Conservation (phyloP, 2,329 filamentous ascomycete species). For the Penicillium sp. region DNA sequence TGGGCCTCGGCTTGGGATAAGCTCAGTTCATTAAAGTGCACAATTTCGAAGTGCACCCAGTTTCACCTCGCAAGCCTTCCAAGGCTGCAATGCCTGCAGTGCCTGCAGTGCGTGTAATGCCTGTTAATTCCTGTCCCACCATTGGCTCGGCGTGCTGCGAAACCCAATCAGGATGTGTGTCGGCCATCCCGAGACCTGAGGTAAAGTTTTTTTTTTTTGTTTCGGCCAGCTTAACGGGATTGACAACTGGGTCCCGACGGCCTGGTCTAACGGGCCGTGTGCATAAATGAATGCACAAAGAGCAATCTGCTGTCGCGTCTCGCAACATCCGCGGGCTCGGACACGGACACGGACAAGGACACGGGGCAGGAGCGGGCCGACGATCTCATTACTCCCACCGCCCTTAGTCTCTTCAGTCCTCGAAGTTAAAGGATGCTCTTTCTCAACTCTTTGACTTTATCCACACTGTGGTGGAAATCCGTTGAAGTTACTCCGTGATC, state of each 20-base stretch:
- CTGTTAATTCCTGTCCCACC: background rate
- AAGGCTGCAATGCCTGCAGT: too few species aligned
- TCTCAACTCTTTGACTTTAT: too few species aligned
- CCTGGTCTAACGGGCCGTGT: background rate
- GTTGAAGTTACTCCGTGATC: too few species aligned
- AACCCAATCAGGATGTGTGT: slow-evolving; percentile 2
- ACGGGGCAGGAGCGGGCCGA: background rate
- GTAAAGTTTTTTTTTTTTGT: background rate
- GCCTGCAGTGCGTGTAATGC: background rate
- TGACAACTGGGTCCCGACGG: background rate
- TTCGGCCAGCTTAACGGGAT: background rate
- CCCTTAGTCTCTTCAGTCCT: background rate
- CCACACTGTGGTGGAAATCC: too few species aligned
- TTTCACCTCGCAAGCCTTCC: too few species aligned
- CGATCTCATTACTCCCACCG: background rate
- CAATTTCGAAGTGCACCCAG: background rate
- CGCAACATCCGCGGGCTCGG: background rate
- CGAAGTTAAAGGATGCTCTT: too few species aligned
- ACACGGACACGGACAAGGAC: background rate
- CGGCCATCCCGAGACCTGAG: background rate
- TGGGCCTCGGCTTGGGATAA: background rate
- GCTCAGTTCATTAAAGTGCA: background rate
- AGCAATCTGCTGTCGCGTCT: background rate
- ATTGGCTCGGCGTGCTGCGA: background rate
- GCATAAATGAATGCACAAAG: background rate